phyloP scores from a whole-genome alignment of 2,329 filamentous ascomycete species.

The Coniochaeta prunicola region DNA sequence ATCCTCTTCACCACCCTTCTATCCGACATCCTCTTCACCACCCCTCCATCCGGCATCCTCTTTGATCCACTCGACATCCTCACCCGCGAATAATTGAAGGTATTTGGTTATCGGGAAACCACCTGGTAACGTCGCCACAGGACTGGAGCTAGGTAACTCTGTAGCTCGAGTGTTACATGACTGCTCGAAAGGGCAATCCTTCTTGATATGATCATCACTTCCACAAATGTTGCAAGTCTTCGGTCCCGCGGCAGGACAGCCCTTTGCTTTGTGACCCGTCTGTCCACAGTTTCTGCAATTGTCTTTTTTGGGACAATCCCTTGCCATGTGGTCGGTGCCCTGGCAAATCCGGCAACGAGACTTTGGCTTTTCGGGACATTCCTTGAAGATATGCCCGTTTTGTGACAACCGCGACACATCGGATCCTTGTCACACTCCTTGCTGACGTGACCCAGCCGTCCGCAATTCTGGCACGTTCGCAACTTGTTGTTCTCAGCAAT shows the following conservation, averaged over 20 bases:
- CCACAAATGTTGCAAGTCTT: no score
- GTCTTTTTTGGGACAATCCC: no score
- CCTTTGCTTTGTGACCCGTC: no score
- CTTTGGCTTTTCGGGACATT: no score
- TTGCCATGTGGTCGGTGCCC: no score
- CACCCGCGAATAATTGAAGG: neutral
- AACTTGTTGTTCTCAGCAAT: neutral
- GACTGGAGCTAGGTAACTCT: neutral
- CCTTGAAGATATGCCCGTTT: neutral
- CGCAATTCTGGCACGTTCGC: neutral
- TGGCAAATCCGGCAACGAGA: no score
- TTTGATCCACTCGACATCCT: neutral
- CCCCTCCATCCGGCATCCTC: neutral
- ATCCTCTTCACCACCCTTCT: no score
- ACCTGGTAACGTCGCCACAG: neutral
- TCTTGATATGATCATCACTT: neutral
- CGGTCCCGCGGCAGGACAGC: no score
- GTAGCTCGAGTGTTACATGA: neutral
- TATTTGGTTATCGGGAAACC: neutral
- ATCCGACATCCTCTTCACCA: no score
- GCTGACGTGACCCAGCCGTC: no score
- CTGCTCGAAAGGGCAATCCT: neutral
- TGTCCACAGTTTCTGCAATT: no score
- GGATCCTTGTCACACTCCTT: no score
- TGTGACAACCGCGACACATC: neutral